phyloP scores from a whole-genome alignment of 495 filamentous ascomycete genomes.

The Lasiosphaeriaceae sp. region DNA sequence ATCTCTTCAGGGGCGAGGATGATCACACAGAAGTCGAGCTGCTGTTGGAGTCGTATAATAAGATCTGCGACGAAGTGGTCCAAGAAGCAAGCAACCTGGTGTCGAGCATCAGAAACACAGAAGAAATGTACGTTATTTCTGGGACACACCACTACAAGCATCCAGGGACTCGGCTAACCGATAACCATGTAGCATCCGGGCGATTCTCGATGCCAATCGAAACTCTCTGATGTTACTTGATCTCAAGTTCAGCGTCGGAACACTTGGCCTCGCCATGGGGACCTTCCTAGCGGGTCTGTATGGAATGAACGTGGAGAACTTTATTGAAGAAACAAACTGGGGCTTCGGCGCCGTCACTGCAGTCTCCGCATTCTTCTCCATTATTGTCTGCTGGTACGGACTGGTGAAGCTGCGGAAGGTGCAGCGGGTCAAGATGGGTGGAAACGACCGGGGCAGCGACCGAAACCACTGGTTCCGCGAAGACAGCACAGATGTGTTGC shows the following conservation, averaged over 20 bases:
- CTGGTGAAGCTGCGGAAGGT: constrained; percentile 78
- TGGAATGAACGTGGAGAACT: constrained; percentile 99
- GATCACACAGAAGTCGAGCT: constrained; percentile 97
- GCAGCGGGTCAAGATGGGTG: constrained; percentile 85
- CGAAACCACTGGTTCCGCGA: constrained; percentile 42
- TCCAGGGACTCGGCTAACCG: not conserved
- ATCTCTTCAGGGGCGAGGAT: constrained; percentile 70
- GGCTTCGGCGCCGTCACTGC: constrained; percentile 75
- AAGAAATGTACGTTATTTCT: constrained; percentile 78
- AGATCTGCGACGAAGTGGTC: constrained; percentile 96
- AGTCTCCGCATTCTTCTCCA: constrained; percentile 67
- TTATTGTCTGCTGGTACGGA: constrained; percentile 73
- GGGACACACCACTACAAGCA: not conserved
- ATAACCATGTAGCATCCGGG: constrained; percentile 64
- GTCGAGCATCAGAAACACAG: constrained; percentile 93
- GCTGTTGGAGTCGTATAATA: constrained; percentile 94
- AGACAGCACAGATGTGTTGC: constrained; percentile 36
- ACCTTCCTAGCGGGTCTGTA: constrained; percentile 96
- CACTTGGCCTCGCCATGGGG: constrained; percentile 84
- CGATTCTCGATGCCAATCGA: constrained; percentile 95
- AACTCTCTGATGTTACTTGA: constrained; percentile 98
- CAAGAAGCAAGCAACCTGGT: constrained; percentile 90
- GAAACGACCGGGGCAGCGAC: constrained; percentile 22
- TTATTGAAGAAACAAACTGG: constrained; percentile 91
- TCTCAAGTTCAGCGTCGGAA: constrained; percentile 93